Base-by-base conservation (phyloP, 2,329 filamentous ascomycete species). In the Thielaviopsis ethacetica region DNA sequence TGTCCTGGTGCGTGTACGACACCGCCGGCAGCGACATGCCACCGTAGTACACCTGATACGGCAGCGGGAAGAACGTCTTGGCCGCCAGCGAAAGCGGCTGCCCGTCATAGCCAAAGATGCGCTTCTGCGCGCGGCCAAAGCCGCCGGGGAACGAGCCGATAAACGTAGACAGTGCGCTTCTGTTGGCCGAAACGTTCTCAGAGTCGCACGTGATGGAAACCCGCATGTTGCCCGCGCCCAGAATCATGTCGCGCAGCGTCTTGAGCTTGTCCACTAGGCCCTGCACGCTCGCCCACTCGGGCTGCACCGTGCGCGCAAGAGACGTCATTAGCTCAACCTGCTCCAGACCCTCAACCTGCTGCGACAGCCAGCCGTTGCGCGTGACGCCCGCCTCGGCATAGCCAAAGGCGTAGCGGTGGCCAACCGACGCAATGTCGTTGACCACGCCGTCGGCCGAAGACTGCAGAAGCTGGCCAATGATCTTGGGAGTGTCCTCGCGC, bases 21-120 rank as follows among this genome's bases (percentile, higher is more conserved):
- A 86, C 85, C 0, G 91, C 95, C 6, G 87, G 84, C 15, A 95
- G 72, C 19, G 89, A 85, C 52, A 93, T 77, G 17, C 85, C 86
- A 7, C 91, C 89, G 68, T 97, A 97, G 69, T 95, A 96, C 38
- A 98, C 93, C 71, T 98, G 93, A 71, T 95, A 98, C 0, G 93
- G 93, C 19, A 98, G 77, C 24, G 91, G 86, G 72, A 95, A 97
- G 72, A 97, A 94, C 0, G 89, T 85, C 69, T 90, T 93, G 63
- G 76, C 75, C 34, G 55, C 27, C 5, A 61, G 19, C 30, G 53
- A 47, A 4, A 60, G 34, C 12, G 59, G 54, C 47, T 59, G 60
- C 6, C 54, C 60, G 24, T 59, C 27, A 24, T 58, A 59, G 34
- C 54, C 57, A 51, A 61, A 57, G 0, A 59, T 24, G 19, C 44